Percentiles rank a stretch among this genome's conserved stretches.
Evolutionary conservation across 2,329 filamentous ascomycete species (phyloP).

Genomic region (Paraphaeosphaeria sporulosa): DNA sequence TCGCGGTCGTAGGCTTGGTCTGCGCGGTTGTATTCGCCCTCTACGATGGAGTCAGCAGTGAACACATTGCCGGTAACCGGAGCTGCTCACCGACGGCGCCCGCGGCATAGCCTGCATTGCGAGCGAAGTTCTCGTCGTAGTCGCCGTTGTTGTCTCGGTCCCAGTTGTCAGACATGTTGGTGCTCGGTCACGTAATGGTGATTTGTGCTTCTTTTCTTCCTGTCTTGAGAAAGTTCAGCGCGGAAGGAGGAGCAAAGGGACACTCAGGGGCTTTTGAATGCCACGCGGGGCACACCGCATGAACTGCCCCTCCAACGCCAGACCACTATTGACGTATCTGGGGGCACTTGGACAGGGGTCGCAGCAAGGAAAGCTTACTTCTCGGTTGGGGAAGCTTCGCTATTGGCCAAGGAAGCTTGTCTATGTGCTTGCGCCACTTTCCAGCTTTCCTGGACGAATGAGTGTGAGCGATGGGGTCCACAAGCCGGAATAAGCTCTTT

Average conservation of each 20-base stretch:
- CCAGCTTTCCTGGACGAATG: neutral
- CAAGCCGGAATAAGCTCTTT: neutral
- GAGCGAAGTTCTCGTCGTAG: conserved; percentile 1
- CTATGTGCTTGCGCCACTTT: neutral
- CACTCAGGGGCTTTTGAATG: neutral
- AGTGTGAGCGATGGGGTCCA: neutral
- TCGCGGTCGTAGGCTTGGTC: conserved; percentile 2
- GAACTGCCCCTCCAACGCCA: neutral
- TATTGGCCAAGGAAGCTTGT: conserved; percentile 6
- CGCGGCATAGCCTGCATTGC: conserved; percentile 1
- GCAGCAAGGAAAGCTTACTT: conserved; percentile 1
- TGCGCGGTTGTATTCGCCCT: neutral
- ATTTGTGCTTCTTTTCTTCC: neutral
- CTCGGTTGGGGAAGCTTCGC: neutral
- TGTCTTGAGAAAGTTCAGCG: too few relatives aligned
- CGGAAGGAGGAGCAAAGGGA: neutral
- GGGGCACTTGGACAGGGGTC: neutral
- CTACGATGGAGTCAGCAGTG: neutral
- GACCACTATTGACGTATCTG: neutral
- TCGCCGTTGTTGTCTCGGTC: conserved; percentile 2
- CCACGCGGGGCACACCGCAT: neutral
- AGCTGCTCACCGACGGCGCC: neutral
- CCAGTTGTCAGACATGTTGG: conserved; percentile 1
- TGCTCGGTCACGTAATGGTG: neutral
- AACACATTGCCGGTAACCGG: neutral